Evolutionary conservation across 164 flowering plant species (phyloP).

Genomic region (Stephania japonica): DNA sequence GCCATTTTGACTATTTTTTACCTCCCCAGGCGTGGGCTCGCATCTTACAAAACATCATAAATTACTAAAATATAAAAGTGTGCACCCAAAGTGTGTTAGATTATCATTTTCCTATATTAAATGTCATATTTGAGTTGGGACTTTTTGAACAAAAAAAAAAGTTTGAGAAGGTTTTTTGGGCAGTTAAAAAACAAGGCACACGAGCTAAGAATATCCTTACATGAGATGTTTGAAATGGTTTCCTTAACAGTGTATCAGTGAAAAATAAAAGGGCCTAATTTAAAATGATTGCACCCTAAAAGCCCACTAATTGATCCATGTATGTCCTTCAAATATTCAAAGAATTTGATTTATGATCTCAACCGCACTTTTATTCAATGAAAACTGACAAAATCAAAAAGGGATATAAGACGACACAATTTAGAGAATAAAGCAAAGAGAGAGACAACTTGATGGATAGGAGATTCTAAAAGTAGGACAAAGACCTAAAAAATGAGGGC

Average conservation of each 20-base stretch:
- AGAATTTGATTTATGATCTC: neutral
- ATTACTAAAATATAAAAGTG: too few relatives aligned
- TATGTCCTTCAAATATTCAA: slow-evolving; percentile 13
- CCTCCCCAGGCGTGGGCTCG: too few relatives aligned
- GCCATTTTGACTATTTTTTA: too few relatives aligned
- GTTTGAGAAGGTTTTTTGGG: neutral
- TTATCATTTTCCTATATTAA: too few relatives aligned
- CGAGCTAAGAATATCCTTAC: neutral
- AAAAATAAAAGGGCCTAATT: slow-evolving; percentile 1
- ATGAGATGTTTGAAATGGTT: neutral
- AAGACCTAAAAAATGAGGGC: slow-evolving; percentile 9
- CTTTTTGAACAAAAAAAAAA: too few relatives aligned
- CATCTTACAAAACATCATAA: too few relatives aligned
- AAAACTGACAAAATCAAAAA: slow-evolving; percentile 7
- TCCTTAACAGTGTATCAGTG: neutral
- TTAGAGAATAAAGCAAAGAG: neutral
- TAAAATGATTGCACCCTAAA: neutral
- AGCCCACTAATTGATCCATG: slow-evolving; percentile 20
- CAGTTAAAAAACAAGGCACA: neutral
- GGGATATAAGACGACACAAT: neutral
- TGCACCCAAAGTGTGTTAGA: too few relatives aligned
- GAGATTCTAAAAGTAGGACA: slow-evolving; percentile 9
- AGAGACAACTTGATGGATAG: slow-evolving; percentile 8
- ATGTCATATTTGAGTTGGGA: too few relatives aligned
- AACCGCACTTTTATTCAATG: neutral